Evolutionary conservation across 495 filamentous ascomycete species (phyloP), one percentile per base, ranked within the genome.

Genomic region (Lepidopterella palustris): DNA sequence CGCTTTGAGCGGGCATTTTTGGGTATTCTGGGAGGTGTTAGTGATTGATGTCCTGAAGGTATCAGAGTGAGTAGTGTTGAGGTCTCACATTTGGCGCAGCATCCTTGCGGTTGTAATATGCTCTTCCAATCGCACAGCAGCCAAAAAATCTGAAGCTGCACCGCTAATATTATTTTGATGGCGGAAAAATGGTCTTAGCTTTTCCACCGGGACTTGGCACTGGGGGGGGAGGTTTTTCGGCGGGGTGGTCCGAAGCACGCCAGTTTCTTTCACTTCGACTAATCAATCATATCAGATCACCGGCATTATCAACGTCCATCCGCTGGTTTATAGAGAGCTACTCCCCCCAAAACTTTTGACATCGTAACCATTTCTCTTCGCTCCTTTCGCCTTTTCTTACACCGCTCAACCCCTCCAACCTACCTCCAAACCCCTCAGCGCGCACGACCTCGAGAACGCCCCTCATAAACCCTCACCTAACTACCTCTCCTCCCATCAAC

Each of bases 1-100:
- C 93, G 87, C 79, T 92, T 95, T 40, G 89, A 92, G 79, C 93
- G 90, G 57, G 92, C 90, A 72, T 89, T 97, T 65, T 87, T 86
- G 60, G 93, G 90, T 82, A 95, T 93, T 70, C 88, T 92, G 66
- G 50, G 31, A 68, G 63, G 50, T 58, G 45, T 35, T 18, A 24
- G 9, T 20, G 0, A 3, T 56, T 5, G 13, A 53, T 67, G 53
- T 63, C 45, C 24, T 60, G 23, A 27, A 8, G 8, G n/a, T 15
- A 13, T 26, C 45, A 35, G 23, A 51, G 53, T 55, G 55, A 56
- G 53, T 31, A 32, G 48, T 54, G 32, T 49, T 40, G 56, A 60
- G 42, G 49, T 39, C 74, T 61, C 75, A 80, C 79, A 79, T 76
- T 72, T 78, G 72, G 57, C 76, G 69, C 53, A 82, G 65, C 78